phyloP scores from a whole-genome alignment of 2,329 filamentous ascomycete genomes.

The Penicillium sp. region DNA sequence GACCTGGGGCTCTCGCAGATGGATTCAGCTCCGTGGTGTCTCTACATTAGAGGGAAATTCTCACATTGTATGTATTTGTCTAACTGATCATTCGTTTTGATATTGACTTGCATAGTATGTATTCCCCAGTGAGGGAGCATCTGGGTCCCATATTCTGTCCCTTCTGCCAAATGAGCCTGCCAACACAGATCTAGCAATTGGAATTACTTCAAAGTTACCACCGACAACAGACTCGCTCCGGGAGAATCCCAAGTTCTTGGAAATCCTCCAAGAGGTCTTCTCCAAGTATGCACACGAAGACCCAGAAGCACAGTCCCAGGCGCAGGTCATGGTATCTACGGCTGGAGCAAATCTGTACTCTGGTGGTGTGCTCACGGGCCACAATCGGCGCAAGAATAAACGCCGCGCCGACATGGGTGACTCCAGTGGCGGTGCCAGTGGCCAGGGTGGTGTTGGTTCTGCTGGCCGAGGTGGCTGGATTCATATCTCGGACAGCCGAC shows the following conservation, averaged over 20 bases:
- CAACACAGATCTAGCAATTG: conserved; percentile 55
- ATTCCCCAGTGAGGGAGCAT: conserved; percentile 45
- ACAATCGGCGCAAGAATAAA: conserved; percentile 32
- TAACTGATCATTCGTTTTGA: neutral
- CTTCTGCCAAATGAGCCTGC: conserved; percentile 57
- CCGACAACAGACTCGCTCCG: conserved; percentile 57
- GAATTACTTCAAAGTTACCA: conserved; percentile 55
- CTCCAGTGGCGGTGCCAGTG: conserved; percentile 57
- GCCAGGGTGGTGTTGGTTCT: conserved; percentile 59
- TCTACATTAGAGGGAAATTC: conserved; percentile 41
- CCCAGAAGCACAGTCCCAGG: conserved; percentile 58
- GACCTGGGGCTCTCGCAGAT: conserved; percentile 16
- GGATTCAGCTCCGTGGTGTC: conserved; percentile 30
- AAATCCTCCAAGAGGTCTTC: conserved; percentile 58
- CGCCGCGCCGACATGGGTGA: conserved; percentile 42
- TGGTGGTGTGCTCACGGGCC: conserved; percentile 51
- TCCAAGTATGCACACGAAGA: conserved; percentile 56
- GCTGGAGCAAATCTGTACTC: conserved; percentile 56
- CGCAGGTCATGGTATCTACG: conserved; percentile 60
- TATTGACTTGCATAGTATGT: conserved; percentile 46
- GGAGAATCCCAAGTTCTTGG: conserved; percentile 58
- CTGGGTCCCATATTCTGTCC: conserved; percentile 52
- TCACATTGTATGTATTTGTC: conserved; percentile 37
- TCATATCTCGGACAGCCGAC: conserved; percentile 61
- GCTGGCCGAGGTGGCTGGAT: conserved; percentile 62